A percentile compares a stretch with the other conserved stretches of the same genome.
Evolutionary conservation across 1,284 basidiomycete species (phyloP).

Genomic region (Pseudozyma hubeiensis): DNA sequence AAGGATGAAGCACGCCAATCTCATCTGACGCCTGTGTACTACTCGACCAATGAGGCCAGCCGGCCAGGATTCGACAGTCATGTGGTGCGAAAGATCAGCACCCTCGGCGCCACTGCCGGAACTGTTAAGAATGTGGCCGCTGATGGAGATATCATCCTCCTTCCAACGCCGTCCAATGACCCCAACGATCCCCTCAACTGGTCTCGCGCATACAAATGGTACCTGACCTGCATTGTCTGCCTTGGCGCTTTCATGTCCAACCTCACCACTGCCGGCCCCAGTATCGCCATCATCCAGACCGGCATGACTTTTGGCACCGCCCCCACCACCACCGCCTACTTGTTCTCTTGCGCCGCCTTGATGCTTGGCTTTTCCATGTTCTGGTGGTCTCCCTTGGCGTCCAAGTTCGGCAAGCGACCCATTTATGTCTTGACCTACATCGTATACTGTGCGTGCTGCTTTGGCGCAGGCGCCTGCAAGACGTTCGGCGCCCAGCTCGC

Average conservation of each 20-base stretch:
- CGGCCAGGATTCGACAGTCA: neutral
- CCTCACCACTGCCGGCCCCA: slow-evolving; percentile 21
- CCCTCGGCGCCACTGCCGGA: slow-evolving; percentile 19
- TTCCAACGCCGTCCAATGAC: slow-evolving; percentile 30
- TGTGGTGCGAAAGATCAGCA: slow-evolving; percentile 10
- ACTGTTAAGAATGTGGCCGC: slow-evolving; percentile 13
- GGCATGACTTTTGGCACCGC: slow-evolving; percentile 7
- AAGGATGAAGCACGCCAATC: neutral
- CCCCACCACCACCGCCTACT: slow-evolving; percentile 24
- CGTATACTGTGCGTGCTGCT: slow-evolving; percentile 11
- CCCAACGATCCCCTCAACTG: slow-evolving; percentile 30
- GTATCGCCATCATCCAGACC: slow-evolving; percentile 23
- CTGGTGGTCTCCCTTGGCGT: slow-evolving; percentile 25
- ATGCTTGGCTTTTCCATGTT: slow-evolving; percentile 23
- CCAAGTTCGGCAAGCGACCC: slow-evolving; percentile 30
- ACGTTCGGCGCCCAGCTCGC: slow-evolving; percentile 17
- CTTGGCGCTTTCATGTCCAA: slow-evolving; percentile 16
- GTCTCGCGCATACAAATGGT: slow-evolving; percentile 38
- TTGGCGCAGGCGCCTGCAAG: slow-evolving; percentile 20
- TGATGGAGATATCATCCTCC: slow-evolving; percentile 19
- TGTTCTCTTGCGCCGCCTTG: slow-evolving; percentile 13
- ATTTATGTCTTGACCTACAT: slow-evolving; percentile 24
- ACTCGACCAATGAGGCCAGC: slow-evolving; percentile 1
- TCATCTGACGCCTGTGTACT: slow-evolving; percentile 4
- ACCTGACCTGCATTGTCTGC: slow-evolving; percentile 24